Base-by-base conservation (phyloP, 2,329 filamentous ascomycete species). In the Apiospora kogelbergensis region DNA sequence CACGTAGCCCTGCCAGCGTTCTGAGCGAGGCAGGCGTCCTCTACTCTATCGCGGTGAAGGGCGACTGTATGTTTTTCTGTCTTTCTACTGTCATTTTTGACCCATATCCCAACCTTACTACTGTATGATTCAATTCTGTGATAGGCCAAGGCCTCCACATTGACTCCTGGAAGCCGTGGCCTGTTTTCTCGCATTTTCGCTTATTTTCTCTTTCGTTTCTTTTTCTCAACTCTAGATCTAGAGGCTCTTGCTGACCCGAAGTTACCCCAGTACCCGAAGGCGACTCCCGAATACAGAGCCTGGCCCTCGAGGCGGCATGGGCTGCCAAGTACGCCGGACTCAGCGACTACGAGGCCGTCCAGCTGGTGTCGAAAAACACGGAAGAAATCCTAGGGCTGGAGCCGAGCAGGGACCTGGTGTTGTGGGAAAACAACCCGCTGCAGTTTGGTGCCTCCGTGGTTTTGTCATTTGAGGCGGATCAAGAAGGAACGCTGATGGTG, bases 371-470 rank as follows among this genome's bases (percentile, higher is more conserved):
- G 6, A 74, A 71, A 24, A 84, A 84, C 66, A 75, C 84, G 26
- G 81, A 84, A 70, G 74, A 78, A 46, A 82, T 84, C 26, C 73
- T 84, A 22, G 75, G 77, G 1, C 73, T 84, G 30, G 73, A 79
- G 57, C 74, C 70, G 40, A 76, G 74, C 65, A 73, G 72, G 15
- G 82, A 84, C 68, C 73, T 83, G 57, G 82, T 84, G 11, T 70
- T 84, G 20, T 84, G 78, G 74, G 82, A 84, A 71, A 81, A 81
- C 6, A 78, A 79, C 72, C 82, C 82, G 24, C 71, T 84, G 53
- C 74, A 80, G 68, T 80, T 78, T 65, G 80, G 80, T 3, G 81
- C 78, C 1, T 81, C 78, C 46, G 80, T 81, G 41, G 79, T 80
- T 7, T 53, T 83, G 22, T 74, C 75, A n/a, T 76, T 82, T 68